Base-by-base conservation (phyloP, 306 rosid species). In the Rosa rugosa region DNA sequence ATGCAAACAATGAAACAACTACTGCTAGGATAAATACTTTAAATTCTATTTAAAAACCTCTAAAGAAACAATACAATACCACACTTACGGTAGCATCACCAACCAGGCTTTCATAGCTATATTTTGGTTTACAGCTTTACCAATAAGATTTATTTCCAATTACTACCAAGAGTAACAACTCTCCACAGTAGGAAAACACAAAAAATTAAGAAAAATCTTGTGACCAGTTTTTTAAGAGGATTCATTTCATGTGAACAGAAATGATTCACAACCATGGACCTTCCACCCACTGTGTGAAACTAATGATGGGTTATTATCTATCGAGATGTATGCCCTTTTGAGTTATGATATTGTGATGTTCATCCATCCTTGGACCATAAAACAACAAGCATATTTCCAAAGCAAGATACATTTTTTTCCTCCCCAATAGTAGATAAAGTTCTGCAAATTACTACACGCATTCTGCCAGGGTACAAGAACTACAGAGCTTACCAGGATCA, bases 401-500 rank as follows among this genome's bases (percentile, higher is more conserved):
- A 68, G 4, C 6, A 41, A 72, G n/a, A 56, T 7, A 0, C 25
- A 54, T 54, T 16, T 7, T 12, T 59, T 57, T 8, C 22, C 78
- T 42, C 56, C 17, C 69, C 12, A n/a, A 23, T 5, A 8, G 46
- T 60, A 65, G 36, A 20, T 51, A 34, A 65, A 64, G 46, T 18
- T 11, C 31, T 25, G 16, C 36, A 45, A 6, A 51, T 16, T 6
- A 45, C 76, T 44, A 23, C 17, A 41, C 68, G 80, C 45, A 66
- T 69, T 80, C 66, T 62, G 40, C 54, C 66, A 71, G 18, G 70
- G 53, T 57, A 59, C 65, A 79, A 84, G 54, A 75, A 80, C 81
- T 18, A 69, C 83, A 75, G 41, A 77, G 71, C 84, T 78, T 86
- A 92, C 93, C 91, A 85, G 90, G 75, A 82, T 92, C 94, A 4